Evolutionary conservation across 202 grass and related monocot genomes (phyloP).

Genomic region (Panicum hallii): DNA sequence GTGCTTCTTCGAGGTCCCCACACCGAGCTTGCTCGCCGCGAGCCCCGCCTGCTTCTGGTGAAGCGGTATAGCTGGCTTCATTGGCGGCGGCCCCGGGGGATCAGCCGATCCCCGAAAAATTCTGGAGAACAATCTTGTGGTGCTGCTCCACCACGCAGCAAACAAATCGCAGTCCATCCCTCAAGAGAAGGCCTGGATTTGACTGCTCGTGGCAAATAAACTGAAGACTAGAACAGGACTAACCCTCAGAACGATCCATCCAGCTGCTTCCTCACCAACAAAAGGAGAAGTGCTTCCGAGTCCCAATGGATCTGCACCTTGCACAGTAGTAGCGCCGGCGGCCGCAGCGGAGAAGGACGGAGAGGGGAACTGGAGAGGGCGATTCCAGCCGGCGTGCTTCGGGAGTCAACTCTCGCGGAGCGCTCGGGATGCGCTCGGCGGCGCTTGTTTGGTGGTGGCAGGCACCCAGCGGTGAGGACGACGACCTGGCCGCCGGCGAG

Average conservation of each 20-base stretch:
- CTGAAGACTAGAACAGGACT: background rate
- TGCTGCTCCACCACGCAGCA: conserved; percentile 20
- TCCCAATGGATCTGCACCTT: conserved; percentile 16
- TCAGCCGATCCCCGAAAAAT: conserved; percentile 1
- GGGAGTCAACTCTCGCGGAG: background rate
- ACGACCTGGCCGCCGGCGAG: background rate
- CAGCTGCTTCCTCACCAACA: background rate
- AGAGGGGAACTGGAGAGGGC: background rate
- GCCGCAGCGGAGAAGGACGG: background rate
- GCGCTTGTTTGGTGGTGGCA: background rate
- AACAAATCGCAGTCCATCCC: conserved; percentile 29
- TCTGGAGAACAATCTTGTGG: background rate
- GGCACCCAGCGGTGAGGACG: background rate
- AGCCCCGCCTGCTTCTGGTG: conserved; percentile 62
- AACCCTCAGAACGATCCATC: conserved; percentile 10
- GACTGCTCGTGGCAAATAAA: background rate
- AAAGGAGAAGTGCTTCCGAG: background rate
- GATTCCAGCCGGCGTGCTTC: background rate
- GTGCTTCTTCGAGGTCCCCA: conserved; percentile 53
- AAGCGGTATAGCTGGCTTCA: conserved; percentile 61
- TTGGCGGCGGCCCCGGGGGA: background rate
- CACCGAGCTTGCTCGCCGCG: conserved; percentile 50
- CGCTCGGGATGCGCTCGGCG: background rate
- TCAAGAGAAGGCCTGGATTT: background rate
- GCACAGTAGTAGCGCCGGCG: background rate